phyloP scores from a whole-genome alignment of 2,329 filamentous ascomycete genomes.

The Macrophomina pseudophaseolina region DNA sequence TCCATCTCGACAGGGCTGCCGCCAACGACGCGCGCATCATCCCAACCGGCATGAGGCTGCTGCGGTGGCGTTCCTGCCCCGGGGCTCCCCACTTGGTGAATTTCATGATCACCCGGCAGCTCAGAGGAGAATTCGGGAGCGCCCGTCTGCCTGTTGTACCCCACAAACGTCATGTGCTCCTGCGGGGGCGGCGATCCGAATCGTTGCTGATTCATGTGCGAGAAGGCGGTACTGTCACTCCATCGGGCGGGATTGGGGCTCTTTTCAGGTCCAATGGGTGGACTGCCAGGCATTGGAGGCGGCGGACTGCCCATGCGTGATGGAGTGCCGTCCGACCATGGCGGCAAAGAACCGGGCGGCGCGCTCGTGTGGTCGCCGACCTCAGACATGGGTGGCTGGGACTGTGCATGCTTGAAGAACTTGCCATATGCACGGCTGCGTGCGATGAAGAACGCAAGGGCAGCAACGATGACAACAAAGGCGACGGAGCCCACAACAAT shows the following conservation, averaged over 20 bases:
- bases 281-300: not conserved
- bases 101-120: conserved; percentile 20
- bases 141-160: conserved; percentile 28
- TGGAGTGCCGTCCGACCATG: conserved; percentile 13
- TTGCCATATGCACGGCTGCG: conserved; percentile 34
- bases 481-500: conserved; percentile 69
- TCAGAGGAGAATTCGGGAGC: conserved; percentile 28
- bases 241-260: conserved; percentile 3
- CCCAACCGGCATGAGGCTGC: not conserved
- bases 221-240: conserved; percentile 24
- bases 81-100: conserved; percentile 1
- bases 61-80: not conserved
- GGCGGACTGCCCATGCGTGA: conserved; percentile 17
- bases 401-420: conserved; percentile 26
- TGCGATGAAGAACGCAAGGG: conserved; percentile 70
- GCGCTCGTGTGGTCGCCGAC: conserved; percentile 1
- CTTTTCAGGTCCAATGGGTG: conserved; percentile 15
- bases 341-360: not conserved
- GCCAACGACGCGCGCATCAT: not conserved
- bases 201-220: not conserved
- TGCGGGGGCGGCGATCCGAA: not conserved
- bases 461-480: conserved; percentile 64
- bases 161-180: conserved; percentile 27
- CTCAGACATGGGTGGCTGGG: conserved; percentile 11
- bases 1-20: conserved; percentile 11